Evolutionary conservation across 106 monocot genomes (phyloP), one percentile per base, ranked within the genome.

Genomic region (Amphibolis antarctica): DNA sequence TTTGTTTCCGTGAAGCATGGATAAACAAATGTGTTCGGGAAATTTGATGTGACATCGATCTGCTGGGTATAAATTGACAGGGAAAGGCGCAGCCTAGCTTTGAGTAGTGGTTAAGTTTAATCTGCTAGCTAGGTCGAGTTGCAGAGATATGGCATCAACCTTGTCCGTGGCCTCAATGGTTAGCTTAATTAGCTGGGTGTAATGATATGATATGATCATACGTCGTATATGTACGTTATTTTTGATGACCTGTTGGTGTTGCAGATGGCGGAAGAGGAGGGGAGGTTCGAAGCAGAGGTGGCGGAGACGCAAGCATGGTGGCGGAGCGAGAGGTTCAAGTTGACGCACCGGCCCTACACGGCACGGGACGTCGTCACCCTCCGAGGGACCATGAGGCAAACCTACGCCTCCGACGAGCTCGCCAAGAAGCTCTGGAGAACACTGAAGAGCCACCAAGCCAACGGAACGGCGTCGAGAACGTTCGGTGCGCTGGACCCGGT

Each of bases 401-500:
- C 62, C 62, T 93, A 93, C 58, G 83, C 83, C 43, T 85, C 93
- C 28, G 52, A 77, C 55, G 75, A 79, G 36, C 65, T 89, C 4
- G 85, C 93, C 20, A 83, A 81, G 75, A 93, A 93, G 75, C 83
- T 93, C 0, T 93, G 93, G 93, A 69, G 66, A 50, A 85, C 81
- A 9, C 89, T 93, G 52, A 88, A 79, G 64, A 21, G 76, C 17
- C 93, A 93, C 85, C 85, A 83, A 18, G 76, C 81, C 55, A 70
- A 74, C 26, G 85, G 93, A 65, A 85, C 93, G 0, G 83, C 93
- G 53, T 89, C 88, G 3, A 77, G 93, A 19, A 93, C 93, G 48
- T 93, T 93, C 73, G 93, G 93, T 59, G 85, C 93, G 12, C 81
- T 93, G 30, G 88, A 93, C 78, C 93, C 93, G 4, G 88, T 93